Percentiles rank a stretch among this genome's conserved stretches.
These are phyloP conservation scores for Persicaria tinctoria DNA, from an alignment of 148 eudicot species.

Conservation along the genomic window DNA sequence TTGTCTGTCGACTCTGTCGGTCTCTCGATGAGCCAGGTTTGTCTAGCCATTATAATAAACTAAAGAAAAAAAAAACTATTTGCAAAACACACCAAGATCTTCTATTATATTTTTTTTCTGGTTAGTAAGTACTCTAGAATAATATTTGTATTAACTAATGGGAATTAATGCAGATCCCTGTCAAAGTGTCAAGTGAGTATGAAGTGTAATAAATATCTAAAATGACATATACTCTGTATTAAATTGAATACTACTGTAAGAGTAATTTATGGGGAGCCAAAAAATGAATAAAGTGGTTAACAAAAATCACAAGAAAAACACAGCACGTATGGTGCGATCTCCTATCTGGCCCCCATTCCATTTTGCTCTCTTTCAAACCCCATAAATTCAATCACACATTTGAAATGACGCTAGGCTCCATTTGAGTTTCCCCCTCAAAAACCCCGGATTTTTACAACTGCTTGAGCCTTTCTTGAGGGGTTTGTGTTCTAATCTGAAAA, in stretches of 20 bases:
- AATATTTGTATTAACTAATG: no score
- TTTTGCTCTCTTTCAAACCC: background rate
- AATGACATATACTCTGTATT: background rate
- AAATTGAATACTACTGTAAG: background rate
- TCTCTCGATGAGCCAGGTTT: no score
- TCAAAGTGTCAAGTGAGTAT: no score
- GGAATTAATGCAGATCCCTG: no score
- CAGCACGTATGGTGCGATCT: background rate
- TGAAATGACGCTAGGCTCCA: background rate
- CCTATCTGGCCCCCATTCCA: background rate
- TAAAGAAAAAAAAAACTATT: no score
- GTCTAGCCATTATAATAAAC: no score
- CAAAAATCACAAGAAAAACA: background rate
- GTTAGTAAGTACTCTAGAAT: no score
- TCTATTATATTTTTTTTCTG: no score
- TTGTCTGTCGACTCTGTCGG: no score
- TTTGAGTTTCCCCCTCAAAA: background rate
- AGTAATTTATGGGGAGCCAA: background rate
- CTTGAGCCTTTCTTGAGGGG: background rate
- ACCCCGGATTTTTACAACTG: background rate
- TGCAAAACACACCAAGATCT: no score
- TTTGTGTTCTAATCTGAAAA: background rate
- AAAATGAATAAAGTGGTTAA: background rate
- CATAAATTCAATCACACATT: conserved; percentile 8
- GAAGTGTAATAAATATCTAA: no score